These are phyloP conservation scores for Aspergillus mulundensis DNA, from an alignment of 495 filamentous ascomycete genomes.

Conservation along the genomic window DNA sequence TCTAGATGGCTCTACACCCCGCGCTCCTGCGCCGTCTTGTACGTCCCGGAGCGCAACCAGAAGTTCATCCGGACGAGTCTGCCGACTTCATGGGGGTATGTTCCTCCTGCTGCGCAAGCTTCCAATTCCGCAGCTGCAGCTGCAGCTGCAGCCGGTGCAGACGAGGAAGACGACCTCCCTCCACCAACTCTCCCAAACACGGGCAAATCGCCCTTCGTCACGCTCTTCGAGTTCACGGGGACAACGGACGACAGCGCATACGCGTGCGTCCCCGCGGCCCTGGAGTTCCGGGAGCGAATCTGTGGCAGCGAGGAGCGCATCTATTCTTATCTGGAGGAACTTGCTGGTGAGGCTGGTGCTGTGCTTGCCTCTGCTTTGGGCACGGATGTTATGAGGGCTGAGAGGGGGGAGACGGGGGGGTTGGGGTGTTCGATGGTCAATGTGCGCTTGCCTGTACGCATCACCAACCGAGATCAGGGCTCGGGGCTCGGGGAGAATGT, in stretches of 20 bases:
- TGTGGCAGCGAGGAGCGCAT: slow-evolving; percentile 74
- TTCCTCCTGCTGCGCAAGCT: too few relatives aligned
- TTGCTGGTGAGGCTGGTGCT: slow-evolving; percentile 59
- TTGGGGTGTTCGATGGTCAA: slow-evolving; percentile 60
- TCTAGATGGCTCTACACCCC: slow-evolving; percentile 77
- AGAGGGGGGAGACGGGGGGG: slow-evolving; percentile 46
- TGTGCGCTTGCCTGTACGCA: slow-evolving; percentile 64
- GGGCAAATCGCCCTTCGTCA: slow-evolving; percentile 57
- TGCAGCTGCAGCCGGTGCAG: not conserved
- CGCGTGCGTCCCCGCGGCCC: slow-evolving; percentile 63
- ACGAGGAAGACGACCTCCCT: slow-evolving; percentile 16
- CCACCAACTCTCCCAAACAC: slow-evolving; percentile 24
- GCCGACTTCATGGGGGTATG: slow-evolving; percentile 63
- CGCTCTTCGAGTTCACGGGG: slow-evolving; percentile 72
- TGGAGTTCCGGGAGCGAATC: slow-evolving; percentile 61
- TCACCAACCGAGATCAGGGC: slow-evolving; percentile 13
- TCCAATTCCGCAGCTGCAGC: too few relatives aligned
- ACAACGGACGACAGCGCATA: slow-evolving; percentile 70
- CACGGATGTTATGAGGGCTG: slow-evolving; percentile 54
- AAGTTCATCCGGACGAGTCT: slow-evolving; percentile 66
- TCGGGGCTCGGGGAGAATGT: not conserved
- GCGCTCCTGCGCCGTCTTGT: slow-evolving; percentile 74
- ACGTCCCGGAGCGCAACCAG: slow-evolving; percentile 73
- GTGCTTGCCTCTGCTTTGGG: slow-evolving; percentile 57
- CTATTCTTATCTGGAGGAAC: slow-evolving; percentile 46